Evolutionary conservation across 306 rosid genomes (phyloP).

Genomic region (Citrullus amarus): DNA sequence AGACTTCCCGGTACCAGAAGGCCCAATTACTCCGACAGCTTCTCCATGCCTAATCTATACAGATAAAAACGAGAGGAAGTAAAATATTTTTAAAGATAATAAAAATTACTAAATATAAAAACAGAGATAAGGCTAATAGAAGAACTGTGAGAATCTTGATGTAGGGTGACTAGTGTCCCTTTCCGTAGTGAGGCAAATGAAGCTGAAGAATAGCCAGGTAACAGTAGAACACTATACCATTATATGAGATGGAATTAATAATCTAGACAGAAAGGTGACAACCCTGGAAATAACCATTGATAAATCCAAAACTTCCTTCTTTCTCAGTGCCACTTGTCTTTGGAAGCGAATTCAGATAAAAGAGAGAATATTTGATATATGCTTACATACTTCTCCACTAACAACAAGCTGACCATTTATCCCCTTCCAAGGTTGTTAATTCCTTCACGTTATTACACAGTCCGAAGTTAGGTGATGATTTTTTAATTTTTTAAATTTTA

Average conservation of each 20-base stretch:
- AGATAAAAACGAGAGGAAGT: neutral
- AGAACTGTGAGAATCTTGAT: neutral
- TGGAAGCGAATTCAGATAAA: neutral
- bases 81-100: neutral
- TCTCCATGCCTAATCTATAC: slow-evolving; percentile 90
- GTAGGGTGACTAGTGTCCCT: neutral
- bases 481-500: neutral
- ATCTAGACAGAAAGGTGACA: neutral
- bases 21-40: slow-evolving; percentile 98
- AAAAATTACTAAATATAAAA: neutral
- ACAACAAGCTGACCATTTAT: neutral
- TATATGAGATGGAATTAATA: neutral
- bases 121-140: neutral
- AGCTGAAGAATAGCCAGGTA: neutral
- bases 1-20: slow-evolving; percentile 98
- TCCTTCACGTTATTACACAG: neutral
- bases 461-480: neutral
- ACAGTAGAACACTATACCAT: neutral
- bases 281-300: neutral
- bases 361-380: neutral
- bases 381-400: neutral
- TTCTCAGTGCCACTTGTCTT: neutral
- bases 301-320: neutral
- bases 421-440: neutral
- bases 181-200: neutral